A percentile compares a stretch with the other conserved stretches of the same genome.
These are phyloP conservation scores for Pseudogymnoascus sp. DNA, from an alignment of 2,329 filamentous ascomycete genomes.

Conservation along the genomic window DNA sequence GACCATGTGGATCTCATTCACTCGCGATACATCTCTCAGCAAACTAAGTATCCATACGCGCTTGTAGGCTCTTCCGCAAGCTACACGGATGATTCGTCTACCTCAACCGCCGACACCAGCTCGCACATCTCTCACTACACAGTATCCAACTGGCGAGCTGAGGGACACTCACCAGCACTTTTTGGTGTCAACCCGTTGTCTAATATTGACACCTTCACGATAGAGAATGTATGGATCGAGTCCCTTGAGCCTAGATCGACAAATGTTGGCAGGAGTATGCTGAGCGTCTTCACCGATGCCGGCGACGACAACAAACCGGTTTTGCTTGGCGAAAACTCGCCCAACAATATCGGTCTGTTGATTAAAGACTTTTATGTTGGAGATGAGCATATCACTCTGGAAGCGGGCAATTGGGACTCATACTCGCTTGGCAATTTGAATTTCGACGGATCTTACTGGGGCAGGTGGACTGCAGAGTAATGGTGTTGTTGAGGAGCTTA, in stretches of 20 bases:
- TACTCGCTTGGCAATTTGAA: slow-evolving; percentile 2
- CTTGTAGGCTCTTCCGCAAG: slow-evolving; percentile 22
- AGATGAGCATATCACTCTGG: slow-evolving; percentile 3
- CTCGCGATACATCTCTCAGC: slow-evolving; percentile 18
- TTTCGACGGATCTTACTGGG: background rate
- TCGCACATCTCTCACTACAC: background rate
- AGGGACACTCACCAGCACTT: background rate
- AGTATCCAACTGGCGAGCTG: slow-evolving; percentile 5
- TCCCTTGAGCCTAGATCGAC: slow-evolving; percentile 1
- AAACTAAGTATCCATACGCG: slow-evolving; percentile 18
- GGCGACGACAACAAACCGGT: background rate
- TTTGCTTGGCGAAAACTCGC: slow-evolving; percentile 4
- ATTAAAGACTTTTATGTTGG: slow-evolving; percentile 10
- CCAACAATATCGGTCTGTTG: background rate
- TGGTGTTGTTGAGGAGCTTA: background rate
- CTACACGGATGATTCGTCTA: background rate
- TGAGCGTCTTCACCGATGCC: slow-evolving; percentile 6
- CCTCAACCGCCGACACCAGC: slow-evolving; percentile 6
- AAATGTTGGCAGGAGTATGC: background rate
- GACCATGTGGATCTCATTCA: slow-evolving; percentile 26
- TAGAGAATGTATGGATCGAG: slow-evolving; percentile 7
- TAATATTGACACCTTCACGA: slow-evolving; percentile 1
- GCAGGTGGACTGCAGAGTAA: background rate
- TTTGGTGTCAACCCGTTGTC: slow-evolving; percentile 7
- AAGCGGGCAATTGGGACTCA: background rate